Evolutionary conservation across 2,329 filamentous ascomycete species (phyloP).

Genomic region (Bipolaris victoriae): DNA sequence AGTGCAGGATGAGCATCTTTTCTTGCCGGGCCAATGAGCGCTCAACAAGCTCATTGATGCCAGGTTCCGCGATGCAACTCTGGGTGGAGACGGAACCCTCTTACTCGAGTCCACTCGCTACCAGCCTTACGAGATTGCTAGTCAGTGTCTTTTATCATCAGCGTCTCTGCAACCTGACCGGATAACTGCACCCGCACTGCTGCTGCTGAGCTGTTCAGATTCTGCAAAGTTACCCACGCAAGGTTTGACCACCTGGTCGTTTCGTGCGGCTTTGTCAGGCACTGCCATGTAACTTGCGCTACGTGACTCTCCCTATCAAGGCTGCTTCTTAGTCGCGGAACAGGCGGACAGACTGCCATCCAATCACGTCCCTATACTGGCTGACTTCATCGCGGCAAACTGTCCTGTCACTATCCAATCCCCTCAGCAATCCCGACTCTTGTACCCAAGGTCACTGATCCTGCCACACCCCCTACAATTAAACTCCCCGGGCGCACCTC

Average conservation of each 20-base stretch:
- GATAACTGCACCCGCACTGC: background rate
- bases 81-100: background rate
- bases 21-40: slow-evolving; percentile 8
- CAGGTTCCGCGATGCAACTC: slow-evolving; percentile 6
- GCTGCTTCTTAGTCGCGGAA: slow-evolving; percentile 14
- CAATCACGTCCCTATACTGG: slow-evolving; percentile 9
- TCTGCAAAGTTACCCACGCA: background rate
- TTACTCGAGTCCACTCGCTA: background rate
- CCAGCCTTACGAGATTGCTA: slow-evolving; percentile 2
- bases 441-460: background rate
- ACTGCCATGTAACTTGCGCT: slow-evolving; percentile 8
- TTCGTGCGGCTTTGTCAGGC: slow-evolving; percentile 14
- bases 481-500: slow-evolving; percentile 5
- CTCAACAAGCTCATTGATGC: slow-evolving; percentile 1
- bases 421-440: background rate
- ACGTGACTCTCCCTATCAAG: slow-evolving; percentile 13
- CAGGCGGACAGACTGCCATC: slow-evolving; percentile 1
- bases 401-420: slow-evolving; percentile 1
- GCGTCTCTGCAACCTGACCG: background rate
- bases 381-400: slow-evolving; percentile 12
- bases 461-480: background rate
- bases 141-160: background rate
- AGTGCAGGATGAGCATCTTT: slow-evolving; percentile 21
- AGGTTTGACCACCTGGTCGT: slow-evolving; percentile 5
- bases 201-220: background rate